These are phyloP conservation scores for Trichoderma sp. DNA, from an alignment of 2,329 filamentous ascomycete genomes.

Conservation along the genomic window DNA sequence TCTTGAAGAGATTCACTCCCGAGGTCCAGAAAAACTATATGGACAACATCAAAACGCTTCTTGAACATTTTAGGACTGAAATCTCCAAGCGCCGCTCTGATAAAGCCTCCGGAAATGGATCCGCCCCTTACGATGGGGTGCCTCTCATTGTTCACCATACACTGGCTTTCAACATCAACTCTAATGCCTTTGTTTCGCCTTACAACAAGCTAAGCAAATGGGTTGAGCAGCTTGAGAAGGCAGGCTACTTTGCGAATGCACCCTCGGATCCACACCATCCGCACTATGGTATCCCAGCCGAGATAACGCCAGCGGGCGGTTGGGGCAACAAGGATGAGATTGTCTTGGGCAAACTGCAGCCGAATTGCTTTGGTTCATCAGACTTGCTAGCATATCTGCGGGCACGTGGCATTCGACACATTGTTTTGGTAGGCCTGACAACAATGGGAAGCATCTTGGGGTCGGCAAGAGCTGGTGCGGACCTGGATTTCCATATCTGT, in stretches of 20 bases:
- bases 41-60: background rate
- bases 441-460: slow-evolving; percentile 15
- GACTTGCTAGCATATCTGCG: slow-evolving; percentile 8
- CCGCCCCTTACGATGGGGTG: background rate
- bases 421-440: slow-evolving; percentile 5
- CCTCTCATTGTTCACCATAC: slow-evolving; percentile 15
- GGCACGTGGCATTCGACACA: slow-evolving; percentile 1
- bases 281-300: background rate
- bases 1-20: background rate
- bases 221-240: background rate
- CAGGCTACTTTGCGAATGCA: background rate
- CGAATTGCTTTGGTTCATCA: slow-evolving; percentile 13
- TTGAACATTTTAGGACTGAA: background rate
- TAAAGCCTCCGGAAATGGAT: background rate
- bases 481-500: slow-evolving; percentile 10
- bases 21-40: background rate
- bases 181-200: slow-evolving; percentile 10
- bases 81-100: background rate
- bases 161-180: slow-evolving; percentile 7
- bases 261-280: slow-evolving; percentile 10
- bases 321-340: slow-evolving; percentile 15
- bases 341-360: slow-evolving; percentile 2
- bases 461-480: background rate
- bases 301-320: background rate
- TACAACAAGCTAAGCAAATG: slow-evolving; percentile 16